Evolutionary conservation across 2,329 filamentous ascomycete species (phyloP), one percentile per base, ranked within the genome.

Genomic region (Microsporum canis): DNA sequence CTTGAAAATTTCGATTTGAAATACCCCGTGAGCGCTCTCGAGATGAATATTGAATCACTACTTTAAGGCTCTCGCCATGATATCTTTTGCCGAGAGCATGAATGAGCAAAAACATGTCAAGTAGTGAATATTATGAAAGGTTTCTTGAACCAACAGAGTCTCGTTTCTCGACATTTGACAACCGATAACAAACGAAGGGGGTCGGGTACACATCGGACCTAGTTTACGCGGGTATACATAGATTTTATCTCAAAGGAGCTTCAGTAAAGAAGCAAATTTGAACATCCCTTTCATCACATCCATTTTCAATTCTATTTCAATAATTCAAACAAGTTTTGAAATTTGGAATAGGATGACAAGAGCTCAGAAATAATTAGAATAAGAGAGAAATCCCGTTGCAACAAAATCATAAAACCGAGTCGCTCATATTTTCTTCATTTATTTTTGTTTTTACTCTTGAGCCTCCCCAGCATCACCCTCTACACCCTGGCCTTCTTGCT

Each of bases 21-120:
- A 82, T 90, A 91, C 79, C 92, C 94, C 47, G 91, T 95, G 68
- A 96, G 91, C 77, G 91, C 89, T 49, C 77, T 99, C 67, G 94
- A 99, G 79, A 83, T 99, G 72, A 96, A 97, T 76, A 83, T 97
- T 36, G 92, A 97, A 77, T 84, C 88, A 66, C 95, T 99, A 82
- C 80, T 96, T 77, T 96, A 66, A 72, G n/a, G 23, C 33, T 31
- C 17, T 53, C 17, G 3, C 49, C 17, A 39, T 6, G 1, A 38
- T 55, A 49, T 23, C n/a, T 7, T 29, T 55, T 12, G 51, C 36
- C 3, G 51, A 23, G 31, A 17, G 23, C 4, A 55, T 23, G 23
- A 36, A 31, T 14, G 23, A 31, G 10, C 14, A 12, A 3, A 51
- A 51, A 12, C 10, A 51, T 33, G 31, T 51, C 45, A 51, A 51